Conservation (phyloP, 257 asterid genomes). For the Fraxinus anomala region DNA sequence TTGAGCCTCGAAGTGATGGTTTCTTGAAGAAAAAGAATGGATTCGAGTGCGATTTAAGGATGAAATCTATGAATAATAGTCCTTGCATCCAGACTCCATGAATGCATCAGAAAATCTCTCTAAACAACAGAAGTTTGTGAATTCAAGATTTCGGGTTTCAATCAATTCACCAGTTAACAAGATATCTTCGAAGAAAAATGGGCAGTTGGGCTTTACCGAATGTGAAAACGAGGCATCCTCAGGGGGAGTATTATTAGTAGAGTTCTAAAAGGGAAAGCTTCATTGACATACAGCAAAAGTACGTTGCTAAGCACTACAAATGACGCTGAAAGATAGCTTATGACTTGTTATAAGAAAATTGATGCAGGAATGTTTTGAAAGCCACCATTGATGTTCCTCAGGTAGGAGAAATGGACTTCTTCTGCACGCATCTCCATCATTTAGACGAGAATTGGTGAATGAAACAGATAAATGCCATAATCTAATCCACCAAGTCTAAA, state of each 20-base stretch:
- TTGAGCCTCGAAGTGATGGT: conserved; percentile 36
- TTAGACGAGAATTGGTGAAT: conserved; percentile 85
- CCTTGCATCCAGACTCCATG: conserved; percentile 50
- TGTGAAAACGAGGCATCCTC: too few species aligned
- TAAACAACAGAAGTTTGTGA: conserved; percentile 55
- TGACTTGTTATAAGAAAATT: conserved; percentile 6
- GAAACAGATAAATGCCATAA: conserved; percentile 82
- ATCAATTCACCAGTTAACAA: conserved; percentile 87
- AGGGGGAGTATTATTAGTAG: conserved; percentile 23
- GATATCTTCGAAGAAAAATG: conserved; percentile 69
- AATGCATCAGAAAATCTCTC: conserved; percentile 29
- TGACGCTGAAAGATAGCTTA: conserved; percentile 18
- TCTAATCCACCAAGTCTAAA: conserved; percentile 72
- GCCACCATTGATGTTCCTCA: conserved; percentile 91
- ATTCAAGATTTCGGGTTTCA: conserved; percentile 76
- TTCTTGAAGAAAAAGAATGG: not conserved
- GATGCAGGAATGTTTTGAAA: conserved; percentile 79
- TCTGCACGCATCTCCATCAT: conserved; percentile 83
- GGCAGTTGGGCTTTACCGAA: conserved; percentile 42
- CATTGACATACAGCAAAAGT: conserved; percentile 35
- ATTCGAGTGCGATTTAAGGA: conserved; percentile 31
- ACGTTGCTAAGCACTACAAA: conserved; percentile 20
- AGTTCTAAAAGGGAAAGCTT: conserved; percentile 52
- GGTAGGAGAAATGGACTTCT: conserved; percentile 71
- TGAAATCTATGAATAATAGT: conserved; percentile 54